These are phyloP conservation scores for Aristolochia fimbriata DNA, from an alignment of 164 flowering plant genomes.

Conservation along the genomic window DNA sequence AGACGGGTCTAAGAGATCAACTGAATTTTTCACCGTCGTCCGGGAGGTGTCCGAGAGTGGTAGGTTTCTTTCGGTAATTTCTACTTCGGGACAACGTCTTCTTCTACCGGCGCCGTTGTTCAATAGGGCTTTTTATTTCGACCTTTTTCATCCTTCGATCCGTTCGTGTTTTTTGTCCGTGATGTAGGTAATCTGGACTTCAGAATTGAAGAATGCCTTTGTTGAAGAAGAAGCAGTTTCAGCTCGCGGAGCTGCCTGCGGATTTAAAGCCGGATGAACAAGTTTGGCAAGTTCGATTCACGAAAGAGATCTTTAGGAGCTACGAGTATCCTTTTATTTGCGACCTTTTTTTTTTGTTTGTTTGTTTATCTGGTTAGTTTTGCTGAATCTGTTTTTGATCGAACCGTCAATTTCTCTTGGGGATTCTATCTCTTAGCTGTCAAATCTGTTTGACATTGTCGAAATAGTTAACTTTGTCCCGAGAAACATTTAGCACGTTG, in stretches of 20 bases:
- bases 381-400: background rate
- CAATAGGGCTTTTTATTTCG: too few species aligned
- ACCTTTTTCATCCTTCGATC: too few species aligned
- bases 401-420: background rate
- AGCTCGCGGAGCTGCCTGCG: constrained; percentile 2
- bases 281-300: constrained; percentile 11
- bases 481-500: background rate
- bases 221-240: constrained; percentile 4
- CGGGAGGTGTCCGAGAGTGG: too few species aligned
- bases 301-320: constrained; percentile 9
- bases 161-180: too few species aligned
- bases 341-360: background rate
- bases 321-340: constrained; percentile 12
- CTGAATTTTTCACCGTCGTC: too few species aligned
- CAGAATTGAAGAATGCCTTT: constrained; percentile 4
- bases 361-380: background rate
- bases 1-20: too few species aligned
- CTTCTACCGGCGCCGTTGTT: too few species aligned
- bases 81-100: too few species aligned
- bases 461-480: background rate
- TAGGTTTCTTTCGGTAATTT: too few species aligned
- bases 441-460: background rate
- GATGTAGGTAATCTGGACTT: background rate
- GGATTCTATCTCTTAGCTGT: background rate
- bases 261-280: constrained; percentile 5